Evolutionary conservation across 768 basidiomycete species (phyloP), one percentile per base, ranked within the genome.

Genomic region (Pleurotus giganteus): DNA sequence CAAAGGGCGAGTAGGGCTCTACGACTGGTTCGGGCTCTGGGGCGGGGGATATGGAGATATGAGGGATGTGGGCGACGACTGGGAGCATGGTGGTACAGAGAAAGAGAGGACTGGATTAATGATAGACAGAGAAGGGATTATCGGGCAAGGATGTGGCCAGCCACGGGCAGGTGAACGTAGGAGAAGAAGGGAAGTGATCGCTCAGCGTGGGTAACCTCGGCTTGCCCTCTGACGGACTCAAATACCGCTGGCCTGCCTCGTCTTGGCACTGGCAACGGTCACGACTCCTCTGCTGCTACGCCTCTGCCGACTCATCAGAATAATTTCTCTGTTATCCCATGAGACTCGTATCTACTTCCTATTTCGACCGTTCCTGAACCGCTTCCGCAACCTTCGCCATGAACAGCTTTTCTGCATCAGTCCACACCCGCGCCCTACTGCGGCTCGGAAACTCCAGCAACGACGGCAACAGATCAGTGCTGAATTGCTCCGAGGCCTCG

Each of bases 401-500:
- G 80, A 86, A 98, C 39, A 98, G 72, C 65, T 75, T 81, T 74
- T 96, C 88, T 1, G 95, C 94, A 50, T 94, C 88, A 4, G 76
- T 78, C 96, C 96, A 98, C 2, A 95, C 92, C 13, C 85, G 80
- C 27, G 86, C 85, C 0, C 67, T 79, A 50, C 76, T 61, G 47
- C 90, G 74, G 50, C 84, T 67, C 1, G 91, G 91, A 61, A 95
- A 83, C 65, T 89, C 80, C 81, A 94, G 68, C 58, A 98, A 71
- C 4, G 92, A 89, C 6, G 94, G 93, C 29, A 96, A 74, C 23
- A 98, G 78, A 69, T 95, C 93, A 2, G 71, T 62, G 64, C 92
- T 94, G 74, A 98, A 98, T 65, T 97, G 94, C 71, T 99, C 96
- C 1, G 94, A 97, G 3, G 96, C 89, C 70, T 99, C 97, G 46